phyloP scores from a whole-genome alignment of 306 rosid genomes.

The Cajanus cajan region DNA sequence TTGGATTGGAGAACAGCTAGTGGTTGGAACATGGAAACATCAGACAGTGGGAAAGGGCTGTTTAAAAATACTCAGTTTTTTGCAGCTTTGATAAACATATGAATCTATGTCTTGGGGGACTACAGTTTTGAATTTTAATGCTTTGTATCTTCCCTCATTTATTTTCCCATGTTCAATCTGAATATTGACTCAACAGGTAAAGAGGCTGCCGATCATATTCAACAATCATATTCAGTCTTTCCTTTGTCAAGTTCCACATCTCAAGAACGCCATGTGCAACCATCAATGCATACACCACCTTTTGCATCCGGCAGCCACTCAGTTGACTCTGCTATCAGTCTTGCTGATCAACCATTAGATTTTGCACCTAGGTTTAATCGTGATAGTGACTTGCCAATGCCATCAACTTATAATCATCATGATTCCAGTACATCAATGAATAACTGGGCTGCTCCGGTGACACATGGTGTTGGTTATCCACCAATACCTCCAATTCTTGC shows the following conservation, averaged over 20 bases:
- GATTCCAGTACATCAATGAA: conserved; percentile 63
- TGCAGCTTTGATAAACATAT: conserved; percentile 17
- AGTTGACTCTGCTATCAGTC: conserved; percentile 50
- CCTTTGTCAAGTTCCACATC: conserved; percentile 51
- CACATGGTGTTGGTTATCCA: conserved; percentile 67
- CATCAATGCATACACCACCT: conserved; percentile 42
- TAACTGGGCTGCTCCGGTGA: conserved; percentile 63
- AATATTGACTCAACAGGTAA: conserved; percentile 61
- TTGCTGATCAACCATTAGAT: conserved; percentile 92
- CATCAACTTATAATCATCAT: conserved; percentile 59
- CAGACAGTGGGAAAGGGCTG: neutral
- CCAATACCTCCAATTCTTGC: conserved; percentile 56
- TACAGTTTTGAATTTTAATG: conserved; percentile 9
- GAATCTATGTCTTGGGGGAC: conserved; percentile 16
- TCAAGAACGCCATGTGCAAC: conserved; percentile 60
- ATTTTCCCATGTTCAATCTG: conserved; percentile 36
- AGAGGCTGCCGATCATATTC: conserved; percentile 53
- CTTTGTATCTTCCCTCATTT: neutral
- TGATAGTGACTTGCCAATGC: conserved; percentile 54
- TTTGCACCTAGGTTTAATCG: conserved; percentile 76
- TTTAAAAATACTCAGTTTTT: neutral
- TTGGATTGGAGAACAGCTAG: conserved; percentile 4
- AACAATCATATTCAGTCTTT: conserved; percentile 49
- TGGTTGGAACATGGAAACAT: conserved; percentile 15
- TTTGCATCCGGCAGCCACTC: conserved; percentile 51